Base-by-base conservation (phyloP, 2,329 filamentous ascomycete species). In the Phoma herbarum region DNA sequence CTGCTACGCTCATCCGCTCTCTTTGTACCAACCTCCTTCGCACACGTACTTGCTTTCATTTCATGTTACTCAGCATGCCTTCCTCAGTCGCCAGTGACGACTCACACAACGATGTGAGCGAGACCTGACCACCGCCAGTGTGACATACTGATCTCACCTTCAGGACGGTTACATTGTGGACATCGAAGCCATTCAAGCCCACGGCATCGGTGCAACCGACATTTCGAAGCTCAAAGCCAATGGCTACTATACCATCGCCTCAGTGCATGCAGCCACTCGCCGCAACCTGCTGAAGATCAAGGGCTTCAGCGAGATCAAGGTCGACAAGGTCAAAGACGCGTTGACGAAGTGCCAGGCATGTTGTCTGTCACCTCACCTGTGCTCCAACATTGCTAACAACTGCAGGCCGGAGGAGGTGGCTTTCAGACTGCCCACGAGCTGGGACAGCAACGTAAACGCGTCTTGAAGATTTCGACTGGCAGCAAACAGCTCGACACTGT, bases 271-370 rank as follows among this genome's bases (percentile, higher is more conserved):
- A 16, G 84, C 85, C 16, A 88, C 86, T 41, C 82, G 85, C 51
- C 85, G 83, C 67, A 85, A 81, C 18, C 79, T 90, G 16, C 76
- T 86, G 52, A 89, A 86, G 72, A 89, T 90, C 74, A 89, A 88
- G 69, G 88, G 88, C 9, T 89, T 90, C 75, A 89, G 87, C 57
- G 88, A 90, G 71, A 81, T 86, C 69, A 90, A 90, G 73, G 88
- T 90, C 4, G 88, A 90, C 63, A 90, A 90, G 73, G 83, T 90
- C 71, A 90, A 88, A 69, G 88, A 90, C 65, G 88, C 88, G 47
- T 82, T 87, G 52, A 80, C 81, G 44, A 88, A 88, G 73, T 86
- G 84, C 59, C 77, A 84, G 73, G 85, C 86, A 48, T 16, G 12
- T 42, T 35, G 10, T 12, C 26, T 53, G 12, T 54, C 14, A 23